Evolutionary conservation across 805 yeast genomes (phyloP).

Genomic region (Teunomyces atbi): DNA sequence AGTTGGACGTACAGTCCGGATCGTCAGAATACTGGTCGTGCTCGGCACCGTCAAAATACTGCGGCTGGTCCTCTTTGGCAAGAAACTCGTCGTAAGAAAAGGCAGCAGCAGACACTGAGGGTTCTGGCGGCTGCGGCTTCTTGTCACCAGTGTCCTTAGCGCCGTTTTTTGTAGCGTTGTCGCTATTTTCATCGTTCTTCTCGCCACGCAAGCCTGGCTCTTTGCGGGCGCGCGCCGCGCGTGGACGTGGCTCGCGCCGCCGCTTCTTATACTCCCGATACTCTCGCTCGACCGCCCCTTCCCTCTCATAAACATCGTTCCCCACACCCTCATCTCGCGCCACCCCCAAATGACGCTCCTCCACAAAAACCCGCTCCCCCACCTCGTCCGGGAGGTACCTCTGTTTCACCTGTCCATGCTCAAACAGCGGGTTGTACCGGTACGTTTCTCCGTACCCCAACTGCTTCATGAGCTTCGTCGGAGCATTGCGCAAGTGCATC

Average conservation of each 20-base stretch:
- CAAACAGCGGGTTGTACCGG: constrained; percentile 82
- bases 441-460: constrained; percentile 82
- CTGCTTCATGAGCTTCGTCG: constrained; percentile 86
- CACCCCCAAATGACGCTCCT: constrained; percentile 55
- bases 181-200: background rate
- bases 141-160: too few species aligned
- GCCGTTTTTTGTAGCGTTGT: background rate
- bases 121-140: too few species aligned
- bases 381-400: constrained; percentile 69
- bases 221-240: too few species aligned
- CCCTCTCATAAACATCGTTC: constrained; percentile 11
- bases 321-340: constrained; percentile 17
- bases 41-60: constrained; percentile 26
- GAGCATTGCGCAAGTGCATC: constrained; percentile 88
- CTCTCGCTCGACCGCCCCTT: constrained; percentile 8
- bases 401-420: constrained; percentile 72
- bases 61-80: constrained; percentile 37
- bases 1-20: constrained; percentile 30
- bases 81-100: constrained; percentile 14
- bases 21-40: constrained; percentile 31
- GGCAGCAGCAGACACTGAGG: background rate
- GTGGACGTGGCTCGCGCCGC: too few species aligned
- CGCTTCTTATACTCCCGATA: constrained; percentile 15
- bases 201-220: too few species aligned
- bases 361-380: constrained; percentile 45